These are phyloP conservation scores for Eutrema heterophyllum DNA, from an alignment of 345 rosid species.

Conservation along the genomic window DNA sequence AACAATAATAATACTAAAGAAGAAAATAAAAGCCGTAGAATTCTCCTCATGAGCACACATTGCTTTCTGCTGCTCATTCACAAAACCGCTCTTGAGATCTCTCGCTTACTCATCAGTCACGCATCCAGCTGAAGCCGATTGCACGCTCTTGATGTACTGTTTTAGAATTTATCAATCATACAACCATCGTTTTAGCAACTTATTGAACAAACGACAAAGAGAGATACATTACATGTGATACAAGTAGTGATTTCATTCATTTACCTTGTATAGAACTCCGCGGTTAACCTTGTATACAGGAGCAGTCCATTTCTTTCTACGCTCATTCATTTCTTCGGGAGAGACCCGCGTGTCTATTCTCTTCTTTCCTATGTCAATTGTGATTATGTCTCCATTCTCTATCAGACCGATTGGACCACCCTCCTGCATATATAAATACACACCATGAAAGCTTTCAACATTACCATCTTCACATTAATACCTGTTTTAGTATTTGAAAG, in stretches of 20 bases:
- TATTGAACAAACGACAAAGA: conserved; percentile 10
- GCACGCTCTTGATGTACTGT: conserved; percentile 93
- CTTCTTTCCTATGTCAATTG: conserved; percentile 62
- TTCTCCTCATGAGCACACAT: conserved; percentile 45
- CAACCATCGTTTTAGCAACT: background rate
- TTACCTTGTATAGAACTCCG: conserved; percentile 82
- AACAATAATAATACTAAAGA: conserved; percentile 46
- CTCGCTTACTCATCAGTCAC: conserved; percentile 74
- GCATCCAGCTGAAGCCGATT: conserved; percentile 80
- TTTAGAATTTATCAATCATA: background rate
- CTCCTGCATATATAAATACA: conserved; percentile 47
- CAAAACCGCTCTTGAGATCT: conserved; percentile 23
- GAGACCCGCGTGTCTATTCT: conserved; percentile 68
- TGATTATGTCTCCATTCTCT: conserved; percentile 70
- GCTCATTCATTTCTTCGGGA: conserved; percentile 53
- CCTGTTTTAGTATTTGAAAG: background rate
- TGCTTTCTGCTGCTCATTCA: conserved; percentile 54
- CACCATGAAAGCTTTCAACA: background rate
- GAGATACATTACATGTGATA: background rate
- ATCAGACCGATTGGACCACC: conserved; percentile 95
- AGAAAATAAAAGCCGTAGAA: conserved; percentile 60
- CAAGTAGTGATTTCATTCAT: background rate
- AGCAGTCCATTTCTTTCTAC: conserved; percentile 70
- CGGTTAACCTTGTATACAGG: conserved; percentile 67
- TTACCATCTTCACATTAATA: background rate